Percentiles rank a stretch among this genome's conserved stretches.
These are phyloP conservation scores for Candida alai DNA, from an alignment of 805 yeast genomes.

Conservation along the genomic window DNA sequence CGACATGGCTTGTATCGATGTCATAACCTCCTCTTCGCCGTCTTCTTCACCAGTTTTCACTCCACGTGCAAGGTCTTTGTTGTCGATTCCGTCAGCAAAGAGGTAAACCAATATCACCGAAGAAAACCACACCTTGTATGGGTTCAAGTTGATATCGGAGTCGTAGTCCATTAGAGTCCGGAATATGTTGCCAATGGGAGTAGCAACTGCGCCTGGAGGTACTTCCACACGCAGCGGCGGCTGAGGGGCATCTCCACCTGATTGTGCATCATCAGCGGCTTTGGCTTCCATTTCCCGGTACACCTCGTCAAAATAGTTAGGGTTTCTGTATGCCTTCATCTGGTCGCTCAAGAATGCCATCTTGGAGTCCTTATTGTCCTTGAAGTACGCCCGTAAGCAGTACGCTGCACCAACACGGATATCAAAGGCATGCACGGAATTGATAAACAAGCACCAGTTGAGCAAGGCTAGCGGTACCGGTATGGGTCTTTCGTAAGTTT, in stretches of 20 bases:
- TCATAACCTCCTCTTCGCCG: conserved; percentile 65
- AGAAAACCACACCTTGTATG: conserved; percentile 86
- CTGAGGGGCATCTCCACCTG: no score
- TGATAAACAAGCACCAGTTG: conserved; percentile 76
- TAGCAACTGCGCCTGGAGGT: conserved; percentile 9
- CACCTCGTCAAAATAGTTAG: conserved; percentile 20
- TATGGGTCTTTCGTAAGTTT: conserved; percentile 32
- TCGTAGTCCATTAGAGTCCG: conserved; percentile 73
- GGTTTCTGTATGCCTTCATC: conserved; percentile 35
- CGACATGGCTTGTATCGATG: conserved; percentile 70
- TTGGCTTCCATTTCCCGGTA: conserved; percentile 4
- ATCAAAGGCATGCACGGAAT: conserved; percentile 82
- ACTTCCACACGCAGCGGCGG: no score
- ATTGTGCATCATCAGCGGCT: background rate
- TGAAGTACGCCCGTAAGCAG: conserved; percentile 65
- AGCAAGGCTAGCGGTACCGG: conserved; percentile 75
- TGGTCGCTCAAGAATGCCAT: conserved; percentile 65
- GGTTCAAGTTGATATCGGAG: conserved; percentile 59
- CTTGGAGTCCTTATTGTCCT: conserved; percentile 60
- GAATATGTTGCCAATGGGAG: conserved; percentile 59
- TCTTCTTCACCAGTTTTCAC: conserved; percentile 56
- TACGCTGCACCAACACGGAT: conserved; percentile 69
- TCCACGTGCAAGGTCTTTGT: conserved; percentile 44
- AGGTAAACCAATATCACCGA: conserved; percentile 59
- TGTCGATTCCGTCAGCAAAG: conserved; percentile 51